A percentile compares a stretch with the other conserved stretches of the same genome.
Evolutionary conservation across 306 rosid species (phyloP).

Genomic region (Glycyrrhiza uralensis): DNA sequence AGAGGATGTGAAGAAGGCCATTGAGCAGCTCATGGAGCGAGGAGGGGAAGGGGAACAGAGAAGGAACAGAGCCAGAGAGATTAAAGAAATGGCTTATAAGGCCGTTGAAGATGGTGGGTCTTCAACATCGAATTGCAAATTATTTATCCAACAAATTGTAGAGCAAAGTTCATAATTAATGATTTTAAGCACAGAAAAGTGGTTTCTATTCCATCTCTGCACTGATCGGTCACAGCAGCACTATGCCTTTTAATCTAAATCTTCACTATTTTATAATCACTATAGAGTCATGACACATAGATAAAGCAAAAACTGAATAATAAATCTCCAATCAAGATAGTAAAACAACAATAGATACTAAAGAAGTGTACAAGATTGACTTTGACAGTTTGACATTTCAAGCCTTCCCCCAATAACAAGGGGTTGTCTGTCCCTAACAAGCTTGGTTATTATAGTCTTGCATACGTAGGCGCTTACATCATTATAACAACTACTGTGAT

Average conservation of each 20-base stretch:
- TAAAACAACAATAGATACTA: neutral
- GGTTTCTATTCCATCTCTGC: neutral
- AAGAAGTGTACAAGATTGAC: neutral
- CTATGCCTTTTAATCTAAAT: neutral
- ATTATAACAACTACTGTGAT: neutral
- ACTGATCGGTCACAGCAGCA: neutral
- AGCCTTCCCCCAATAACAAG: neutral
- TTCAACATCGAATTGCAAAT: conserved; percentile 45
- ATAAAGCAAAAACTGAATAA: too few species aligned
- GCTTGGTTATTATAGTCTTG: neutral
- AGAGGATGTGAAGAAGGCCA: conserved; percentile 43
- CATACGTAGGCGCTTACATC: conserved; percentile 2
- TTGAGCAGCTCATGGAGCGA: conserved; percentile 45
- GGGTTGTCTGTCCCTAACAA: neutral
- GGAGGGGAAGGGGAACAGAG: conserved; percentile 46
- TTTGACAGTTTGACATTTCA: neutral
- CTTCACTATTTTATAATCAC: neutral
- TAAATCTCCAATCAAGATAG: too few species aligned
- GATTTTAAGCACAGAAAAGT: neutral
- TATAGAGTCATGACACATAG: too few species aligned
- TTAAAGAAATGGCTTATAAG: conserved; percentile 40
- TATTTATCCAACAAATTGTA: conserved; percentile 39
- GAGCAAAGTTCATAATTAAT: neutral
- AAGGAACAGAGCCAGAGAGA: conserved; percentile 42
- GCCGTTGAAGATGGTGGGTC: conserved; percentile 59